These are phyloP conservation scores for Sclerotinia spermophila DNA, from an alignment of 2,329 filamentous ascomycete genomes.

Conservation along the genomic window DNA sequence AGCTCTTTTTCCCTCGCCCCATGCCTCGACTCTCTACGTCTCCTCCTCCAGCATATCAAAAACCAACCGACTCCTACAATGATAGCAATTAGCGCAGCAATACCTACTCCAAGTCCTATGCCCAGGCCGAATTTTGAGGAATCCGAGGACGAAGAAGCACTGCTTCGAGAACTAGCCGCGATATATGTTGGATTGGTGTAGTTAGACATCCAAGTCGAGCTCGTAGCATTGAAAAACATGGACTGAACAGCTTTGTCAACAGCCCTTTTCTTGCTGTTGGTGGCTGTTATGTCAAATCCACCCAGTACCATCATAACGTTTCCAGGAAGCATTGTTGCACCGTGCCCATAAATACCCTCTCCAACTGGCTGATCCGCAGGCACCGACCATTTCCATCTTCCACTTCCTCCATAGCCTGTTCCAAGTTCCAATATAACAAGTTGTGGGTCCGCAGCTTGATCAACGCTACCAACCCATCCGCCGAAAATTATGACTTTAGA, in stretches of 20 bases:
- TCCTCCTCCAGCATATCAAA: slow-evolving; percentile 39
- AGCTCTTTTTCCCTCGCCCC: slow-evolving; percentile 52
- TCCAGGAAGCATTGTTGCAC: slow-evolving; percentile 59
- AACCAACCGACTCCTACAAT: slow-evolving; percentile 49
- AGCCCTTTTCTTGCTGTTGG: slow-evolving; percentile 38
- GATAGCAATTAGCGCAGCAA: slow-evolving; percentile 49
- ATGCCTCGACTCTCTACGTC: slow-evolving; percentile 40
- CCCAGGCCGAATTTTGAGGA: slow-evolving; percentile 54
- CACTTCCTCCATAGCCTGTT: slow-evolving; percentile 66
- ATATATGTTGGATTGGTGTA: slow-evolving; percentile 48
- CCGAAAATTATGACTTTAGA: slow-evolving; percentile 74
- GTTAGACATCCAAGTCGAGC: slow-evolving; percentile 53
- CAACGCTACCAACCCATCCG: slow-evolving; percentile 85
- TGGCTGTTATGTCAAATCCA: slow-evolving; percentile 50
- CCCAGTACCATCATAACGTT: slow-evolving; percentile 68
- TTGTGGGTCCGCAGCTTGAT: slow-evolving; percentile 74
- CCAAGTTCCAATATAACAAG: slow-evolving; percentile 74
- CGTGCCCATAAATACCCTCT: slow-evolving; percentile 58
- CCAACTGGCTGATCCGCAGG: slow-evolving; percentile 47
- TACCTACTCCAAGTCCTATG: slow-evolving; percentile 61
- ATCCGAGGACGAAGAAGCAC: slow-evolving; percentile 32
- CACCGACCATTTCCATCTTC: slow-evolving; percentile 67
- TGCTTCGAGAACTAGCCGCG: slow-evolving; percentile 24
- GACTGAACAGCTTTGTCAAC: slow-evolving; percentile 36
- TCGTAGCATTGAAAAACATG: slow-evolving; percentile 60